These are phyloP conservation scores for Trichoderma asperellum DNA, from an alignment of 2,329 filamentous ascomycete genomes.

Conservation along the genomic window DNA sequence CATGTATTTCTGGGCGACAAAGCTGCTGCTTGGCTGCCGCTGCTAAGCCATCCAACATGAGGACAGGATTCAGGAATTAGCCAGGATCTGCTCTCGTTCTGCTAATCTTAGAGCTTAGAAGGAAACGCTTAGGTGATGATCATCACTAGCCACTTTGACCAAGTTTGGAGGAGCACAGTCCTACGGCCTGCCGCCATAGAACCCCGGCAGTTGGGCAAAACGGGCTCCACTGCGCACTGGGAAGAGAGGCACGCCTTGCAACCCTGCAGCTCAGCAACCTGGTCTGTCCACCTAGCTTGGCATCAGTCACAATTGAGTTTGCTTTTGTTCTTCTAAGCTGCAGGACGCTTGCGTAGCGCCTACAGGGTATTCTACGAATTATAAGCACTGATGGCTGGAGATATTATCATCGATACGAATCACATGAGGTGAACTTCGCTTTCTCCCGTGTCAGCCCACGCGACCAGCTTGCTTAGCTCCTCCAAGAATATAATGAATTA, in stretches of 20 bases:
- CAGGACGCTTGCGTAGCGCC: neutral
- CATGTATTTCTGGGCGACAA: neutral
- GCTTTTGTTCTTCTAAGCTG: neutral
- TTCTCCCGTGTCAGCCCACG: slow-evolving; percentile 22
- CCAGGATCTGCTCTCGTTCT: slow-evolving; percentile 13
- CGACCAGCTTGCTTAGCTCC: slow-evolving; percentile 4
- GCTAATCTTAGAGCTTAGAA: slow-evolving; percentile 9
- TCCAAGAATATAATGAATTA: slow-evolving; percentile 2
- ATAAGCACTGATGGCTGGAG: neutral
- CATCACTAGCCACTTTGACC: slow-evolving; percentile 20
- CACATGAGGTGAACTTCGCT: slow-evolving; percentile 15
- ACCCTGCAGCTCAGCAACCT: slow-evolving; percentile 19
- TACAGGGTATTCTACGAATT: slow-evolving; percentile 2
- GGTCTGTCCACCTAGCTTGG: slow-evolving; percentile 17
- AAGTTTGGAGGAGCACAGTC: slow-evolving; percentile 11
- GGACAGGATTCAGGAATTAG: slow-evolving; percentile 10
- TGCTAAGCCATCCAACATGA: slow-evolving; percentile 12
- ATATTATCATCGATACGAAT: neutral
- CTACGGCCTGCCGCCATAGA: slow-evolving; percentile 21
- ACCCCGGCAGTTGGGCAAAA: slow-evolving; percentile 15
- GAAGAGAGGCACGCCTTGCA: slow-evolving; percentile 9
- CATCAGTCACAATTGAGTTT: slow-evolving; percentile 21
- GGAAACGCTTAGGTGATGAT: slow-evolving; percentile 14
- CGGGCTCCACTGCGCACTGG: slow-evolving; percentile 17
- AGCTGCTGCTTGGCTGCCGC: slow-evolving; percentile 19